Evolutionary conservation across 2,329 filamentous ascomycete species (phyloP), one percentile per base, ranked within the genome.

Genomic region (Aspergillus hortae): DNA sequence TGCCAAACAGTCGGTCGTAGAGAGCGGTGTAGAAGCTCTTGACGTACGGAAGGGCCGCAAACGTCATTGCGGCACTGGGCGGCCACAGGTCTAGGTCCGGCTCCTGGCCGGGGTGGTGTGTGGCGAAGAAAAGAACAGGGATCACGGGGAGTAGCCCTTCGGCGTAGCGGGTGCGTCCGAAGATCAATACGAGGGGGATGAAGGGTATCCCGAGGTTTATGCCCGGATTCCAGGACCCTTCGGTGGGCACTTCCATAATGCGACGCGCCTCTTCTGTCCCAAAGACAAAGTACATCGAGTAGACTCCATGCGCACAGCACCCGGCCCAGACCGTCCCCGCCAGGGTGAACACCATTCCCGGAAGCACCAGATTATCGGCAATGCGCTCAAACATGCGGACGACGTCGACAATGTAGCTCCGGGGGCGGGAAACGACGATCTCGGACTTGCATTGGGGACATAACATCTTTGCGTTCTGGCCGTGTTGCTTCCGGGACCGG

Each of bases 391-490:
- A 57, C 14, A 75, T 68, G 46, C 87, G 82, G 55, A 86, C 81
- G 0, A 86, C 63, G 48, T 87, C 82, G 25, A 97, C 84, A 19
- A 94, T 72, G 19, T 83, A 76, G 64, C 92, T 91, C 63, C 80
- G 83, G 12, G 89, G 88, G 45, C 92, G 85, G 46, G 87, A 82
- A 25, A 97, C 78, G 48, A 82, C 76, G 62, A 97, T 95, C 59
- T 84, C 81, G 2, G 85, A 81, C 69, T 95, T 94, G 80, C 94
- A 99, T 56, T 95, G 89, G 2, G 92, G 92, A 67, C 94, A 99
- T 49, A 83, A 76, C 57, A 96, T 84, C 55, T 85, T 85, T 49
- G 84, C 83, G 25, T 67, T 67, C 17, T 68, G 77, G 68, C 66
- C 81, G 71, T 67, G 69, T 59, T 75, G 70, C 58, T 75, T 73